These are phyloP conservation scores for Yamadazyma philogaea DNA, from an alignment of 805 yeast genomes.

Conservation along the genomic window DNA sequence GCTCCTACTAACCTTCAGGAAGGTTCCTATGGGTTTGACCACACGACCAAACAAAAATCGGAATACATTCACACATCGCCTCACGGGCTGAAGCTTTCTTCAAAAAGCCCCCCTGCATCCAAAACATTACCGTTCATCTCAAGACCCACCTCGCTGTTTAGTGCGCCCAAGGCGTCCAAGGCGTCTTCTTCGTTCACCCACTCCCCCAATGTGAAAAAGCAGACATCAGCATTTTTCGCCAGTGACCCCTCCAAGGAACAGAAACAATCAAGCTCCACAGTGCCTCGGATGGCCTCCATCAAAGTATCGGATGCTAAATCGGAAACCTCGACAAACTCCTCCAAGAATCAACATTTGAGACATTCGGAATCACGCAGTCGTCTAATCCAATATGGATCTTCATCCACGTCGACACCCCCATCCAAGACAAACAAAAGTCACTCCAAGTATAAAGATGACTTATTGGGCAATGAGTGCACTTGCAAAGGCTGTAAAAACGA, in stretches of 20 bases:
- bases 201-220: conserved; percentile 2
- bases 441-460: conserved; percentile 12
- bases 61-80: conserved; percentile 4
- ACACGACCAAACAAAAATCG: background rate
- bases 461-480: conserved; percentile 11
- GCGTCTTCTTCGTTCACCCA: conserved; percentile 26
- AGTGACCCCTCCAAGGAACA: background rate
- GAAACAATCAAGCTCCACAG: background rate
- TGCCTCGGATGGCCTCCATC: background rate
- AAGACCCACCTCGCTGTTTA: conserved; percentile 20
- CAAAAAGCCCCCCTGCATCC: background rate
- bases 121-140: background rate
- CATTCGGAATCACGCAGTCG: conserved; percentile 7
- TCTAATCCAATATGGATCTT: conserved; percentile 3
- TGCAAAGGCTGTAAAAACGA: conserved; percentile 14
- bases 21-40: background rate
- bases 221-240: background rate
- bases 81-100: background rate
- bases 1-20: background rate
- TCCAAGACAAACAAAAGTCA: background rate
- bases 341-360: background rate
- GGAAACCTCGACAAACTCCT: background rate
- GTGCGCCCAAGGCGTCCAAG: conserved; percentile 35
- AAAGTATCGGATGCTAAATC: background rate
- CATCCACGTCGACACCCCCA: background rate